Evolutionary conservation across 2,329 filamentous ascomycete species (phyloP).

Genomic region (Aurifilum marmelostoma): DNA sequence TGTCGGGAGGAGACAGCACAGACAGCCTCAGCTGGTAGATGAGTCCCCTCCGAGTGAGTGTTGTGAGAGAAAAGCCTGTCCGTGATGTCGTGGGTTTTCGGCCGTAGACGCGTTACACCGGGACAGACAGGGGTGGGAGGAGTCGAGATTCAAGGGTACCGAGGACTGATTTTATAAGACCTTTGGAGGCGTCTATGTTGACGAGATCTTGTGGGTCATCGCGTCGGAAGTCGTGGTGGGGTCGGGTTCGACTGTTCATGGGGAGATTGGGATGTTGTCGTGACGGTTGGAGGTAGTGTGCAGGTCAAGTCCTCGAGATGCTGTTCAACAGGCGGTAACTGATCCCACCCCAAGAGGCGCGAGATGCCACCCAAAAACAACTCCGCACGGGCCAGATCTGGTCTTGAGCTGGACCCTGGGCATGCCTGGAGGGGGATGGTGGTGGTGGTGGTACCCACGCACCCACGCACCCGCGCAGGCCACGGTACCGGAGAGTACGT

Average conservation of each 20-base stretch:
- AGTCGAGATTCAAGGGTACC: conserved; percentile 1
- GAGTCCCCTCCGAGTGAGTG: not conserved
- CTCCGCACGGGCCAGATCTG: conserved; percentile 27
- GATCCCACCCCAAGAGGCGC: conserved; percentile 12
- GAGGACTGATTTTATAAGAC: conserved; percentile 5
- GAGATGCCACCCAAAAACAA: conserved; percentile 25
- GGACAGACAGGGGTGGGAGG: conserved; percentile 16
- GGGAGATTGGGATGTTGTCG: not conserved
- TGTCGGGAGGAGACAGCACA: not conserved
- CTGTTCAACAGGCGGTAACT: conserved; percentile 15
- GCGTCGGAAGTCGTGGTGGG: not conserved
- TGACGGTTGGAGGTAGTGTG: not conserved
- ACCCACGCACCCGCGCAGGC: too few species aligned
- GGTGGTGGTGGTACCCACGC: too few species aligned
- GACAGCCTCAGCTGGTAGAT: not conserved
- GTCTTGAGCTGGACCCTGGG: conserved; percentile 20
- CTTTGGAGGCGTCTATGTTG: conserved; percentile 6
- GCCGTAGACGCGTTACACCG: conserved; percentile 24
- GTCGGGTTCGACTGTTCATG: not conserved
- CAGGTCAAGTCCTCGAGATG: not conserved
- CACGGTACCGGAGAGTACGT: too few species aligned
- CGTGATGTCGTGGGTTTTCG: conserved; percentile 14
- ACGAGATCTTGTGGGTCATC: not conserved
- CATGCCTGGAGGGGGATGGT: conserved; percentile 6
- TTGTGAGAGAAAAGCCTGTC: not conserved